phyloP scores from a whole-genome alignment of 2,329 filamentous ascomycete species.

The Phaeosphaeriaceae sp. region DNA sequence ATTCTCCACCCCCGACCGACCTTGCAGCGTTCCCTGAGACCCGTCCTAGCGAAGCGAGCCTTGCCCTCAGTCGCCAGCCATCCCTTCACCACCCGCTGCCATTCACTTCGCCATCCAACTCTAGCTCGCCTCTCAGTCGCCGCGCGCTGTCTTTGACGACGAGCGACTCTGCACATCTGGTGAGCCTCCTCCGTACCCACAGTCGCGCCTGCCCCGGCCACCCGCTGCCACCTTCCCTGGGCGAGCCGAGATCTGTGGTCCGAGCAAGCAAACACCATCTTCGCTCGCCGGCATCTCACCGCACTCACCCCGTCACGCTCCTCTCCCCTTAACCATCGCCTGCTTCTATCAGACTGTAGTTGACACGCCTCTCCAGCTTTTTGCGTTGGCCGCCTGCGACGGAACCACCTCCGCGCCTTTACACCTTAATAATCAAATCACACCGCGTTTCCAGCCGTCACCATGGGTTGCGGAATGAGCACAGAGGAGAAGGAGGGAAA shows the following conservation, averaged over 20 bases:
- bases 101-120: slow-evolving; percentile 10
- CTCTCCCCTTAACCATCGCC: slow-evolving; percentile 2
- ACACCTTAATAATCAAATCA: slow-evolving; percentile 35
- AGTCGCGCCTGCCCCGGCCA: slow-evolving; percentile 15
- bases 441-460: slow-evolving; percentile 52
- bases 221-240: slow-evolving; percentile 2
- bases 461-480: slow-evolving; percentile 99
- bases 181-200: slow-evolving; percentile 28
- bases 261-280: slow-evolving; percentile 12
- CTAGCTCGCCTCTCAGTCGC: neutral
- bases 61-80: slow-evolving; percentile 35
- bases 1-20: slow-evolving; percentile 34
- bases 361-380: slow-evolving; percentile 28
- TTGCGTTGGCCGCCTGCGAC: slow-evolving; percentile 45
- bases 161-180: slow-evolving; percentile 30
- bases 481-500: slow-evolving; percentile 99
- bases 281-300: slow-evolving; percentile 8
- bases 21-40: slow-evolving; percentile 36
- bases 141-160: slow-evolving; percentile 4
- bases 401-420: slow-evolving; percentile 31
- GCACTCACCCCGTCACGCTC: slow-evolving; percentile 5
- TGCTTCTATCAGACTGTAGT: slow-evolving; percentile 12
- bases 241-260: slow-evolving; percentile 12
- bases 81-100: slow-evolving; percentile 30
- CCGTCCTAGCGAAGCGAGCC: slow-evolving; percentile 38